Base-by-base conservation (phyloP, 2,329 filamentous ascomycete genomes). In the Paracamarosporium sp. region DNA sequence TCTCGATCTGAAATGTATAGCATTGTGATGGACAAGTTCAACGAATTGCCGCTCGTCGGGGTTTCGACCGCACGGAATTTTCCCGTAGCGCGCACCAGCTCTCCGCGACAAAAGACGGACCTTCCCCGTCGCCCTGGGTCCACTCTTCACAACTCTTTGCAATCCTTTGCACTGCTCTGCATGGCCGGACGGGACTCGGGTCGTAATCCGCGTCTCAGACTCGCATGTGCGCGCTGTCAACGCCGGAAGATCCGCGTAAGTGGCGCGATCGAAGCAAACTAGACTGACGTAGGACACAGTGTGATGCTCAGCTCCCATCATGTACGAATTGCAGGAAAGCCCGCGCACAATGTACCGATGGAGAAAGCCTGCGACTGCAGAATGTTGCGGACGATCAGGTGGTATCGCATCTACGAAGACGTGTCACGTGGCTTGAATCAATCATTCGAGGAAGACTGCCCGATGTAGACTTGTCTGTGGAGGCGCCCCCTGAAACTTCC, bases 241-340 rank as follows among this genome's bases (percentile, higher is more conserved):
- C 53, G 59, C 6, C 61, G 61, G 15, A 61, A 64, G 17, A 61
- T 61, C 12, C 61, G 61, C 31, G 61, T 60, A 51, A 47, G 61
- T 57, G 20, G 5, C 22, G 12, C 33, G 27, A 31, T 13, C 12
- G 1, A 25, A 4, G 30, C 27, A n/a, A 33, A 30, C 15, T 33
- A 15, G 31, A 15, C 17, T 48, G 43, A 46, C 40, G 5, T 24
- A 13, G 43, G 9, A 3, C 43, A 2, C 30, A 61, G 61, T 64
- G 61, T 35, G 61, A 64, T 45, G 59, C 33, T 25, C 50, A 56
- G 27, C 52, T 55, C 15, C 61, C 61, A 15, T 36, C 44, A 43
- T 63, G 61, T 40, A 52, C 47, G 17, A 63, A 61, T 33, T 63
- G 61, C 50, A 47, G 28, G 9, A 63, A 59, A 50, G 56, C 58